phyloP scores from a whole-genome alignment of 257 asterid species.

The Rehmannia glutinosa region DNA sequence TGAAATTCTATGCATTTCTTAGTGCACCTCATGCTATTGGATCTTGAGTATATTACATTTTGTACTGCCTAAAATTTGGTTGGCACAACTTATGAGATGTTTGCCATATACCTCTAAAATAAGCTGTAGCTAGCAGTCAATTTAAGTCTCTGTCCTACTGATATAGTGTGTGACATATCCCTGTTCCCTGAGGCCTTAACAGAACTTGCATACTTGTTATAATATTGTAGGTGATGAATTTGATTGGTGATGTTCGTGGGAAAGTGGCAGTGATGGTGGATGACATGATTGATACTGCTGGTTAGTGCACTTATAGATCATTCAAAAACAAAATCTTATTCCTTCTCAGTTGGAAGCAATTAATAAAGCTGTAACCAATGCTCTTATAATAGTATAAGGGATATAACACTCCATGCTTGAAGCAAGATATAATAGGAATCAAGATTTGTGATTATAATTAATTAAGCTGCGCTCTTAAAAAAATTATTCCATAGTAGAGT shows the following conservation, averaged over 20 bases:
- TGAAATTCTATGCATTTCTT: background rate
- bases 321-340: conserved; percentile 1
- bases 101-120: background rate
- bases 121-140: background rate
- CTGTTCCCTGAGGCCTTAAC: background rate
- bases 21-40: conserved; percentile 1
- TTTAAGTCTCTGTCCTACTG: background rate
- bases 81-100: conserved; percentile 1
- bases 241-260: conserved; percentile 86
- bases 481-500: background rate
- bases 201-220: conserved; percentile 11
- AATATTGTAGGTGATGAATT: conserved; percentile 74
- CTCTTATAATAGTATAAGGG: too few species aligned
- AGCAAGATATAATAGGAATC: background rate
- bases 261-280: conserved; percentile 96
- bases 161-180: background rate
- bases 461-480: background rate
- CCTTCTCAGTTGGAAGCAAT: too few species aligned
- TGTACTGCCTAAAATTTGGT: conserved; percentile 1
- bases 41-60: conserved; percentile 1
- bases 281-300: conserved; percentile 97
- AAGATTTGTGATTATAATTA: background rate
- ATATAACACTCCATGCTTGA: background rate
- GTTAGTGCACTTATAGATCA: conserved; percentile 29
- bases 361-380: too few species aligned